phyloP scores from a whole-genome alignment of 495 filamentous ascomycete species.

The Daldinia bambusicola region DNA sequence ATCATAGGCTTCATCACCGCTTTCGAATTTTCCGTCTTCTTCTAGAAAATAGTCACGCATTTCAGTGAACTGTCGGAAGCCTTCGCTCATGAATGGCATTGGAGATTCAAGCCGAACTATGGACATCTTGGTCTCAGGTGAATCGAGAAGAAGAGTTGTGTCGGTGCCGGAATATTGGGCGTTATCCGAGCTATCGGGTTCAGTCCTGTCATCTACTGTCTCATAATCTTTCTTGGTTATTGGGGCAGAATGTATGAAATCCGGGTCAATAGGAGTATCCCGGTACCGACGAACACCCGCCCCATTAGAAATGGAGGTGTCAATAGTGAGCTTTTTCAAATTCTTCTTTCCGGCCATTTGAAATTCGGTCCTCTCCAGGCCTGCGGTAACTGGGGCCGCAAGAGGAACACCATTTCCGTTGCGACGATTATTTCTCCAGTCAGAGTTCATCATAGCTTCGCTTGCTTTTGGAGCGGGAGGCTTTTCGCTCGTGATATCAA shows the following conservation, averaged over 20 bases:
- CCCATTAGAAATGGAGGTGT: not conserved
- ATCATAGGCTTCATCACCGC: not conserved
- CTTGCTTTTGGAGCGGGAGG: not conserved
- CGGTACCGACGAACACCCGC: slow-evolving; percentile 12
- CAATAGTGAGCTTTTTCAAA: slow-evolving; percentile 9
- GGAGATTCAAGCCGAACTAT: not conserved
- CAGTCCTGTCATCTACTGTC: not conserved
- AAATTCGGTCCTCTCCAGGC: slow-evolving; percentile 13
- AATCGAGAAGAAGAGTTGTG: not conserved
- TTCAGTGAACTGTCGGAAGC: not conserved
- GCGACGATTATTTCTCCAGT: slow-evolving; percentile 32
- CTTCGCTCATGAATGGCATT: slow-evolving; percentile 9
- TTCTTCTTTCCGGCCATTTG: not conserved
- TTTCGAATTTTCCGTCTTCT: not conserved
- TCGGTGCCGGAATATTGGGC: not conserved
- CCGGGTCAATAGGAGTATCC: slow-evolving; percentile 26
- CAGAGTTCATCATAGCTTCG: slow-evolving; percentile 25
- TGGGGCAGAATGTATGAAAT: slow-evolving; percentile 37
- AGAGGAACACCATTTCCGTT: not conserved
- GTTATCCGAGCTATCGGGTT: not conserved
- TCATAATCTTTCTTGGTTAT: slow-evolving; percentile 21
- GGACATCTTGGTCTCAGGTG: not conserved
- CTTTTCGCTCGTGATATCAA: not conserved
- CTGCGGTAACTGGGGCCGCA: slow-evolving; percentile 13
- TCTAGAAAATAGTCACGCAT: not conserved